These are phyloP conservation scores for Thoreauomyces humboldtii DNA, from an alignment of 192 early-diverging fungal species.

Conservation along the genomic window DNA sequence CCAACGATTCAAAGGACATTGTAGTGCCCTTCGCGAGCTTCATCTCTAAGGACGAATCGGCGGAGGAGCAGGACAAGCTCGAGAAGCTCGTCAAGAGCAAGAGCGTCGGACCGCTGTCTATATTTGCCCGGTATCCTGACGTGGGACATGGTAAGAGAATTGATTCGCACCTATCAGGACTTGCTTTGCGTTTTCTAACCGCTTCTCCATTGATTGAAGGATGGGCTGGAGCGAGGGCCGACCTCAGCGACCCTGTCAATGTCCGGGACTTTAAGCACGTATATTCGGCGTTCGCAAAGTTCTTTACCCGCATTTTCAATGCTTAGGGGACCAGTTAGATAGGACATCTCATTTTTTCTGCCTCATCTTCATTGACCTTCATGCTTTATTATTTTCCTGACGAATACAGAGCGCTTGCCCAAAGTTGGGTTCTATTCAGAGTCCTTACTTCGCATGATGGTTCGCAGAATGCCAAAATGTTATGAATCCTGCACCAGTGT, in stretches of 20 bases:
- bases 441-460: too few relatives aligned
- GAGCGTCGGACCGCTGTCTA: slow-evolving; percentile 36
- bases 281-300: background rate
- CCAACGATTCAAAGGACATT: slow-evolving; percentile 47
- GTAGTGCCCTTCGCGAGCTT: slow-evolving; percentile 60
- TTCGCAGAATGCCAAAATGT: too few relatives aligned
- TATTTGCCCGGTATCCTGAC: background rate
- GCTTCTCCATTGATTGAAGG: background rate
- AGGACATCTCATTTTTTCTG: too few relatives aligned
- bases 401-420: too few relatives aligned
- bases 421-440: too few relatives aligned
- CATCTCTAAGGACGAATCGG: slow-evolving; percentile 62
- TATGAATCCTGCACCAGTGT: too few relatives aligned
- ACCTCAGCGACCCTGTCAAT: slow-evolving; percentile 2
- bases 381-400: too few relatives aligned
- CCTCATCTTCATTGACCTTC: too few relatives aligned
- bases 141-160: slow-evolving; percentile 17
- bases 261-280: slow-evolving; percentile 10
- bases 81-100: slow-evolving; percentile 40
- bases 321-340: too few relatives aligned
- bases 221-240: slow-evolving; percentile 14
- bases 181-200: background rate
- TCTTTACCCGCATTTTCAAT: slow-evolving; percentile 1
- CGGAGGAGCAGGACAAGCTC: slow-evolving; percentile 44
- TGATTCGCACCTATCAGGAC: background rate